Conservation (phyloP, 148 eudicot species). For the Diospyros kaki region DNA sequence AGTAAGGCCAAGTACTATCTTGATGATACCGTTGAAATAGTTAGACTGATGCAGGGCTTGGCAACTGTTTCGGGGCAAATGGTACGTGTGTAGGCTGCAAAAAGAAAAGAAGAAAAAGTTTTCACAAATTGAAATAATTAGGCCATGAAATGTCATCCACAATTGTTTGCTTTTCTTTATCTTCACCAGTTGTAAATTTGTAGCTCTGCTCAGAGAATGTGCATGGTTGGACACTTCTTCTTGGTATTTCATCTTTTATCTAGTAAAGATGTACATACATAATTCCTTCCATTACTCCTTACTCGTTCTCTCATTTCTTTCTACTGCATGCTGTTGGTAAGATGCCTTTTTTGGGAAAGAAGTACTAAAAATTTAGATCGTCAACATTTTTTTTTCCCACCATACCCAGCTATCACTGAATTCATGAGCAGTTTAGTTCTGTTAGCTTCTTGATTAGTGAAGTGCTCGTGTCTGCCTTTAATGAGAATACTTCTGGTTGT, state of each 20-base stretch:
- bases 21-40: conserved; percentile 49
- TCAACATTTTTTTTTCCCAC: too few relatives aligned
- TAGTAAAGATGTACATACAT: background rate
- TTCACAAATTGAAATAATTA: too few relatives aligned
- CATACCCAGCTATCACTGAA: too few relatives aligned
- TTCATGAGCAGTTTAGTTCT: too few relatives aligned
- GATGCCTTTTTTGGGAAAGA: too few relatives aligned
- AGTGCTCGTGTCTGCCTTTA: too few relatives aligned
- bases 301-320: background rate
- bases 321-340: too few relatives aligned
- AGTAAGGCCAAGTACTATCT: conserved; percentile 60
- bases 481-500: too few relatives aligned
- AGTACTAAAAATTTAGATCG: too few relatives aligned
- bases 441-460: too few relatives aligned
- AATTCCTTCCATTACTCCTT: background rate
- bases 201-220: background rate
- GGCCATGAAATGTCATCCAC: background rate
- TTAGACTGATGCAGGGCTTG: conserved; percentile 45
- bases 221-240: background rate
- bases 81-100: conserved; percentile 6
- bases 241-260: background rate
- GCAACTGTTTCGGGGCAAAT: conserved; percentile 45
- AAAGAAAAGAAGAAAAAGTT: background rate
- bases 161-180: background rate
- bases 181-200: background rate